A percentile compares a stretch with the other conserved stretches of the same genome.
Evolutionary conservation across 768 basidiomycete genomes (phyloP).

Genomic region (Pleurotus djamor): DNA sequence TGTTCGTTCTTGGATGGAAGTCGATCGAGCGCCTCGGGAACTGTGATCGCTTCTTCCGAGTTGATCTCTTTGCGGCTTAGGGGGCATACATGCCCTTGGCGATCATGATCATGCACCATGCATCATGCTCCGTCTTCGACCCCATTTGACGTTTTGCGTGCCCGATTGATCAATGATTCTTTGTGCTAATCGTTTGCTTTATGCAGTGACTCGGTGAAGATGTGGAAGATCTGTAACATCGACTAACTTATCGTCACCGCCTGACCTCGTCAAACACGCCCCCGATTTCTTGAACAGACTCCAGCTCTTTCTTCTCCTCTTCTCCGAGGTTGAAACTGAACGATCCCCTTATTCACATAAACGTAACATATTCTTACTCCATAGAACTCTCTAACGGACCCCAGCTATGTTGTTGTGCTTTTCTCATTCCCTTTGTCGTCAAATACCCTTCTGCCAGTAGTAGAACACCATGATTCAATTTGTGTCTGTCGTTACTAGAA

Average conservation of each 20-base stretch:
- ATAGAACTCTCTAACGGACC: too few relatives aligned
- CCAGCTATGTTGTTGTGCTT: too few relatives aligned
- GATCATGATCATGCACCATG: background rate
- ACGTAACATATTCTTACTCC: too few relatives aligned
- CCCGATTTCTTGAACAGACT: background rate
- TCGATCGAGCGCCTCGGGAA: background rate
- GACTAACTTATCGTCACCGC: background rate
- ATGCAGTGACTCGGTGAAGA: slow-evolving; percentile 43
- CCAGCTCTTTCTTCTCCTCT: background rate
- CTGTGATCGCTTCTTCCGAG: background rate
- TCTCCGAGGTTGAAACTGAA: background rate
- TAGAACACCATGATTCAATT: too few relatives aligned
- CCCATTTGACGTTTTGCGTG: background rate
- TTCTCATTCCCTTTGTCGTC: too few relatives aligned
- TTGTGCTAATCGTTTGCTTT: slow-evolving; percentile 10
- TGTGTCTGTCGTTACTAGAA: too few relatives aligned
- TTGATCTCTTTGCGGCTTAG: background rate
- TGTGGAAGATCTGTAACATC: slow-evolving; percentile 39
- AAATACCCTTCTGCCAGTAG: too few relatives aligned
- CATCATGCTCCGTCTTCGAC: background rate
- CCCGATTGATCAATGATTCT: slow-evolving; percentile 25
- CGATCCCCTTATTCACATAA: too few relatives aligned
- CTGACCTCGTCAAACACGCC: background rate
- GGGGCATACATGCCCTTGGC: background rate
- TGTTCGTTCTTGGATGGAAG: too few relatives aligned